Conservation (phyloP, 2,329 filamentous ascomycete species). For the Talaromyces sp. region DNA sequence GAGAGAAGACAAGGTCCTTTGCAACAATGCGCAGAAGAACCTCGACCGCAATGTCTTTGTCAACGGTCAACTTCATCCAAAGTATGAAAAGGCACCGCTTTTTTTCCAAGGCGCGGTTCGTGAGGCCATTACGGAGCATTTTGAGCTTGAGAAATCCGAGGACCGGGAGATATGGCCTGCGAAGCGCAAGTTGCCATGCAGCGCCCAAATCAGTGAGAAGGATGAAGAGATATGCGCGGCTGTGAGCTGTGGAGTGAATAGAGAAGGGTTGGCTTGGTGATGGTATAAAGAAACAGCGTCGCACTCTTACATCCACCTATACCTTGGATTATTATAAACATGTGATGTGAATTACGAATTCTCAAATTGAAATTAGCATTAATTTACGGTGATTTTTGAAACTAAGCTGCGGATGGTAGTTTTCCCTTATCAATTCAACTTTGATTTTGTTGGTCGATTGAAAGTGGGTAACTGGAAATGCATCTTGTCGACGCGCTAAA, state of each 20-base stretch:
- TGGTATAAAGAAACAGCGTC: neutral
- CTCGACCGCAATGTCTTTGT: conserved; percentile 56
- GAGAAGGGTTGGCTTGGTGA: conserved; percentile 20
- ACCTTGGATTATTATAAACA: no score
- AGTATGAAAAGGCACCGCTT: conserved; percentile 47
- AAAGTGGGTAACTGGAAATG: no score
- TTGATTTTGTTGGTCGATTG: no score
- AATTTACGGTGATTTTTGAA: no score
- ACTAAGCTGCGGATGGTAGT: no score
- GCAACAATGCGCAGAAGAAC: conserved; percentile 54
- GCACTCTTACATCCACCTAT: no score
- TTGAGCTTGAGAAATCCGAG: conserved; percentile 6
- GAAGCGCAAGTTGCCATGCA: conserved; percentile 13
- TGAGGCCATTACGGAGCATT: neutral
- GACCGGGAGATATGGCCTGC: conserved; percentile 6
- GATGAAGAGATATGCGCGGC: conserved; percentile 21
- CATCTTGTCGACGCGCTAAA: no score
- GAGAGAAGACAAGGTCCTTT: conserved; percentile 61
- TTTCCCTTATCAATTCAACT: no score
- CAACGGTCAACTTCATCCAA: conserved; percentile 57
- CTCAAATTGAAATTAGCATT: no score
- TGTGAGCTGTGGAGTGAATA: conserved; percentile 19
- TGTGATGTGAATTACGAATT: no score
- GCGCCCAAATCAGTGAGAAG: conserved; percentile 15
- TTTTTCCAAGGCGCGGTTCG: neutral